These are phyloP conservation scores for Ballota nigra DNA, from an alignment of 257 asterid species.

Conservation along the genomic window DNA sequence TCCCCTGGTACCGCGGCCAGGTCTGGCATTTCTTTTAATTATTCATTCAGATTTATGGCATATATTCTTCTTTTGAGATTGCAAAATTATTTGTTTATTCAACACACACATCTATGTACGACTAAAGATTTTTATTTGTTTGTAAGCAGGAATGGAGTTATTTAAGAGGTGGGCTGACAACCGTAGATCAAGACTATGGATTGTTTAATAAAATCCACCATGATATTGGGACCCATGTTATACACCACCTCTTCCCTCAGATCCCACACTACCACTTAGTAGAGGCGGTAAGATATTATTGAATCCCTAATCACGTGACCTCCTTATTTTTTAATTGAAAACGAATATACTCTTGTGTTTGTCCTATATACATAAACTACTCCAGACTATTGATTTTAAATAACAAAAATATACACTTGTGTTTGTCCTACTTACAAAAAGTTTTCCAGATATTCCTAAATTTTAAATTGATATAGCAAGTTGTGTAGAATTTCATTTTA, in stretches of 20 bases:
- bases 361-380: neutral
- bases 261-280: conserved; percentile 81
- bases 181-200: conserved; percentile 87
- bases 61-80: conserved; percentile 11
- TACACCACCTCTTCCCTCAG: conserved; percentile 90
- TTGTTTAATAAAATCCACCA: conserved; percentile 73
- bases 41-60: neutral
- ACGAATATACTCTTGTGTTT: neutral
- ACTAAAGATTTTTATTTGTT: neutral
- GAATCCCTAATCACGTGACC: conserved; percentile 21
- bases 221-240: conserved; percentile 88
- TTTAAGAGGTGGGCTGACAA: conserved; percentile 84
- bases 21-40: conserved; percentile 22
- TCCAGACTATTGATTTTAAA: no score
- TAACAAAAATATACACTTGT: no score
- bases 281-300: conserved; percentile 57
- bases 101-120: conserved; percentile 1
- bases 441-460: no score
- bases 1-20: conserved; percentile 95
- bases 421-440: no score
- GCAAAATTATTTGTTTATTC: neutral
- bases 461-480: no score
- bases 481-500: no score
- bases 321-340: neutral
- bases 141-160: conserved; percentile 82